Conservation (phyloP, 2,329 filamentous ascomycete genomes). For the Amphichorda felina region DNA sequence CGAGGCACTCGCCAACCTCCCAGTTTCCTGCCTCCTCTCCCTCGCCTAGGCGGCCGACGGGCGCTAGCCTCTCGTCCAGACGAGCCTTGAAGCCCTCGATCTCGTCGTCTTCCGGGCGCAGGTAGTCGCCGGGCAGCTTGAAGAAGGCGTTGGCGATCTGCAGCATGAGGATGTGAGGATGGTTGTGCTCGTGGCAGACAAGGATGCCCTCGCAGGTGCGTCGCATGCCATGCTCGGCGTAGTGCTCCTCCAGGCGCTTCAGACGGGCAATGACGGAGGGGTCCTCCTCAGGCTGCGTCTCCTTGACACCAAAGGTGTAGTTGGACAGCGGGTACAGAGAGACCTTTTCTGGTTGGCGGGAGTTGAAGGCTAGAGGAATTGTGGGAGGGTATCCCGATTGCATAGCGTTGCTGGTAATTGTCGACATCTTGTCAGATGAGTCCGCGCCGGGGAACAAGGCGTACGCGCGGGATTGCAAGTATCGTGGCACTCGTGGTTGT, state of each 20-base stretch:
- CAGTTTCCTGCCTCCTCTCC: slow-evolving; percentile 79
- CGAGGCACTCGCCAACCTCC: slow-evolving; percentile 88
- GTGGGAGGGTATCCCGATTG: slow-evolving; percentile 71
- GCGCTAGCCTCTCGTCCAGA: slow-evolving; percentile 85
- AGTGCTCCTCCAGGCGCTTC: slow-evolving; percentile 93
- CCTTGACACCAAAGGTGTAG: slow-evolving; percentile 98
- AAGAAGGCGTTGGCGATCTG: slow-evolving; percentile 99
- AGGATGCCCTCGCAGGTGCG: slow-evolving; percentile 94
- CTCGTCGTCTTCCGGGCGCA: slow-evolving; percentile 81
- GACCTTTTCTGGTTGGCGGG: slow-evolving; percentile 80
- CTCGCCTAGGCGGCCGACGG: slow-evolving; percentile 76
- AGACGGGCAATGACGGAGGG: slow-evolving; percentile 87
- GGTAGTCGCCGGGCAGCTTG: slow-evolving; percentile 94
- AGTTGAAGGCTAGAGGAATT: slow-evolving; percentile 73
- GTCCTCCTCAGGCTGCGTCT: slow-evolving; percentile 95
- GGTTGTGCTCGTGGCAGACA: slow-evolving; percentile 97
- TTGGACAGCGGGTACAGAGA: slow-evolving; percentile 91
- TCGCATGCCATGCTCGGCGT: slow-evolving; percentile 84
- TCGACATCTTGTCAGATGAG: slow-evolving; percentile 53
- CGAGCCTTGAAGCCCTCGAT: slow-evolving; percentile 88
- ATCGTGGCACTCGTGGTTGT: too few relatives aligned
- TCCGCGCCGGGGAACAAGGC: too few relatives aligned
- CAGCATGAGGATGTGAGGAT: slow-evolving; percentile 96
- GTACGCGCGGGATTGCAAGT: too few relatives aligned
- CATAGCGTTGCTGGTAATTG: slow-evolving; percentile 62